These are phyloP conservation scores for Tremella fuciformis DNA, from an alignment of 768 basidiomycete genomes.

Conservation along the genomic window DNA sequence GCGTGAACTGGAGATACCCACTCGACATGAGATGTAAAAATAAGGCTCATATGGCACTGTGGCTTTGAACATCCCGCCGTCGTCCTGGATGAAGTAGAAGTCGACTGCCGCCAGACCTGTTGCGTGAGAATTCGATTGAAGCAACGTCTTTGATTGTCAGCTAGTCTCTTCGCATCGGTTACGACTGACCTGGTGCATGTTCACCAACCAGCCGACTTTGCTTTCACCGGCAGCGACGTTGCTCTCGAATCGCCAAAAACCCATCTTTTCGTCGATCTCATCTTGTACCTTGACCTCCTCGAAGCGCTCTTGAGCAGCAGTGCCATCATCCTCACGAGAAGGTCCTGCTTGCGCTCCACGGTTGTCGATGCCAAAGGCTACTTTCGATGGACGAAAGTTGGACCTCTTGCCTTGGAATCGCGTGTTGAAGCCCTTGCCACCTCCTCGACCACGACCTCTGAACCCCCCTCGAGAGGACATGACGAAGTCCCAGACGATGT, in stretches of 20 bases:
- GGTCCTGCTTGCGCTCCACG: conserved; percentile 55
- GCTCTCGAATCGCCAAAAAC: conserved; percentile 77
- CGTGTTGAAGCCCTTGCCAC: conserved; percentile 45
- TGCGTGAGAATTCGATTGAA: conserved; percentile 80
- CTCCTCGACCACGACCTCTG: conserved; percentile 32
- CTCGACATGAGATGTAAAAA: conserved; percentile 89
- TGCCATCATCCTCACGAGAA: conserved; percentile 83
- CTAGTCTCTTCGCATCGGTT: background rate
- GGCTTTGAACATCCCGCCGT: conserved; percentile 92
- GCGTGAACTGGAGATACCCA: conserved; percentile 51
- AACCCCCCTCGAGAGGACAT: background rate
- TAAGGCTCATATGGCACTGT: conserved; percentile 92
- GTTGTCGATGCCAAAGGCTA: conserved; percentile 42
- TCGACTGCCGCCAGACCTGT: conserved; percentile 87
- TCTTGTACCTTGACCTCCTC: conserved; percentile 72
- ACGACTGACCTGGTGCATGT: conserved; percentile 88
- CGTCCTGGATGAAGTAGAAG: conserved; percentile 95
- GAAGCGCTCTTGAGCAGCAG: conserved; percentile 77
- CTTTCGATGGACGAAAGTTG: conserved; percentile 44
- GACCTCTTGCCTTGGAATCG: conserved; percentile 44
- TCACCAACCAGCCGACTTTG: conserved; percentile 90
- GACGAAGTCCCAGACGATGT: too few relatives aligned
- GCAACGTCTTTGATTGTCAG: conserved; percentile 61
- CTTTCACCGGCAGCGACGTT: conserved; percentile 57
- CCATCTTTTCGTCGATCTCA: conserved; percentile 90